A percentile compares a stretch with the other conserved stretches of the same genome.
These are phyloP conservation scores for Licmophora abbreviata DNA, from an alignment of 108 stramenopile species.

Conservation along the genomic window DNA sequence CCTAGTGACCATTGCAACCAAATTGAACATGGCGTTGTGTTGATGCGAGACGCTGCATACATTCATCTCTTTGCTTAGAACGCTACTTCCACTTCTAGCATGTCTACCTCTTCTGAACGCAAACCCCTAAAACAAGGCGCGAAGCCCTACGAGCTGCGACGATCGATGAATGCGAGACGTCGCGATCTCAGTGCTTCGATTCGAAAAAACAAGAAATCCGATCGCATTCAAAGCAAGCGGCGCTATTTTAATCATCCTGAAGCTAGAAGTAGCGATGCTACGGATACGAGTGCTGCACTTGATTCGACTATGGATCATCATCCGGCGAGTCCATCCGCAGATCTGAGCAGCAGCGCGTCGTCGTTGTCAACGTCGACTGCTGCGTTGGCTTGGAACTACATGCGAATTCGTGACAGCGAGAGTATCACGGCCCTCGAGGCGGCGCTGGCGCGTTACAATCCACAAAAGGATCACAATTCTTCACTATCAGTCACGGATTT, in stretches of 20 bases:
- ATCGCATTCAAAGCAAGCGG: background rate
- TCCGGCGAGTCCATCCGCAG: background rate
- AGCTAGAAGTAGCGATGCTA: background rate
- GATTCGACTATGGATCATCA: background rate
- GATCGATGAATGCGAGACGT: slow-evolving; percentile 1
- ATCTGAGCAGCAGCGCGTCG: background rate
- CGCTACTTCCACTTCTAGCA: no score
- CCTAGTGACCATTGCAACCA: no score
- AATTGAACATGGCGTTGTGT: no score
- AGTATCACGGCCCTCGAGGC: background rate
- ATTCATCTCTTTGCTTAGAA: no score
- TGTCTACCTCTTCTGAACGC: no score
- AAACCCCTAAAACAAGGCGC: background rate
- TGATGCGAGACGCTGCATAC: no score
- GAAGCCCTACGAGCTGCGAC: background rate
- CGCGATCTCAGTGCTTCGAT: background rate
- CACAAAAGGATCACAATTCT: background rate
- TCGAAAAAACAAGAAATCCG: slow-evolving; percentile 4
- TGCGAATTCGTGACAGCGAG: background rate
- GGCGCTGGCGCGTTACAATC: slow-evolving; percentile 1
- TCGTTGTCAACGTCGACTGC: background rate
- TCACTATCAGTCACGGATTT: background rate
- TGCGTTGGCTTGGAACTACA: background rate
- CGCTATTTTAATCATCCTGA: background rate
- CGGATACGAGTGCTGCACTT: background rate